phyloP scores from a whole-genome alignment of 2,329 filamentous ascomycete genomes.

The Grosmannia penicillata region DNA sequence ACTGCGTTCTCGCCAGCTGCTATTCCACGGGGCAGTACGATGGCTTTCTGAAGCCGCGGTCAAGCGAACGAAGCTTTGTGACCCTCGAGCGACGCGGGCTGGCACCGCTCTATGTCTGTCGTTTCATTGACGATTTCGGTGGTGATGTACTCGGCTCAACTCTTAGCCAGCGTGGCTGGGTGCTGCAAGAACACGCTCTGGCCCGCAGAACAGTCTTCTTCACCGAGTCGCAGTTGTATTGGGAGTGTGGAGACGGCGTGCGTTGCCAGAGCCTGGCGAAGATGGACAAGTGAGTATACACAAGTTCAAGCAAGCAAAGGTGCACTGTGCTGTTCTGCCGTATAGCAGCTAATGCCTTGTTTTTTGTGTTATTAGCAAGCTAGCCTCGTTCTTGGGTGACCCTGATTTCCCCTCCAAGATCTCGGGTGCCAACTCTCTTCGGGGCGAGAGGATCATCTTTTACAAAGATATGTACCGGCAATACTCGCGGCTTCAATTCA shows the following conservation, averaged over 20 bases:
- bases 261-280: conserved; percentile 18
- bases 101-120: conserved; percentile 14
- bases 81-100: background rate
- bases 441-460: conserved; percentile 11
- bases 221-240: conserved; percentile 20
- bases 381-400: conserved; percentile 15
- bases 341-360: no score
- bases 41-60: conserved; percentile 12
- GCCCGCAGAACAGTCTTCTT: conserved; percentile 23
- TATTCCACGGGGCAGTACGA: conserved; percentile 4
- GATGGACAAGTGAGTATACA: background rate
- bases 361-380: background rate
- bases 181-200: conserved; percentile 23
- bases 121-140: conserved; percentile 19
- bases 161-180: conserved; percentile 23
- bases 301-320: background rate
- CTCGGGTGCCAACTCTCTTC: background rate
- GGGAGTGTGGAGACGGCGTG: conserved; percentile 21
- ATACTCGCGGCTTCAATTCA: conserved; percentile 17
- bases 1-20: conserved; percentile 14
- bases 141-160: conserved; percentile 15
- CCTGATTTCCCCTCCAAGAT: conserved; percentile 14
- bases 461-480: conserved; percentile 14
- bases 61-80: conserved; percentile 1
- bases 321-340: no score